Conservation (phyloP, 306 rosid genomes). For the Cotoneaster glaucophyllus region DNA sequence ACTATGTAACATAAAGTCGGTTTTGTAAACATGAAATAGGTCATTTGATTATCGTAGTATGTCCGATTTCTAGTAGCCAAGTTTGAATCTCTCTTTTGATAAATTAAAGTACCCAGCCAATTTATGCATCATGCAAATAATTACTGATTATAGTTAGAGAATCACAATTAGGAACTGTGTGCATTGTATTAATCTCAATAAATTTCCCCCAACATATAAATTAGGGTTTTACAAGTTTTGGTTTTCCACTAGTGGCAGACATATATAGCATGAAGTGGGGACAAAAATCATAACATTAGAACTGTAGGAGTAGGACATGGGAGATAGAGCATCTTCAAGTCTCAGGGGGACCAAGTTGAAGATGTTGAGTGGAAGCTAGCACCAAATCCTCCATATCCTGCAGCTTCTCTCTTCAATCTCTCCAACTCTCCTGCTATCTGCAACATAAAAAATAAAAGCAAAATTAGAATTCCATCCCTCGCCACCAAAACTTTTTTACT, state of each 20-base stretch:
- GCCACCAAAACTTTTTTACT: not conserved
- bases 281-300: conserved; percentile 15
- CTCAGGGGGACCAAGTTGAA: conserved; percentile 57
- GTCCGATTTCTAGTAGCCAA: not conserved
- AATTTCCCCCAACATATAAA: conserved; percentile 17
- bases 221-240: conserved; percentile 51
- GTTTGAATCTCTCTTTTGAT: not conserved
- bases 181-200: conserved; percentile 35
- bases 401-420: conserved; percentile 45
- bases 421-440: conserved; percentile 70
- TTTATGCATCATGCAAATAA: not conserved
- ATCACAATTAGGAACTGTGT: conserved; percentile 2
- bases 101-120: not conserved
- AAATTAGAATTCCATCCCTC: not conserved
- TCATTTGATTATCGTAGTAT: not conserved
- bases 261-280: conserved; percentile 32
- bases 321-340: conserved; percentile 39
- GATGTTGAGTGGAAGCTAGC: conserved; percentile 46
- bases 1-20: not conserved
- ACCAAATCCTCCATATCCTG: conserved; percentile 53
- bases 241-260: conserved; percentile 28
- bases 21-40: not conserved
- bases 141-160: not conserved
- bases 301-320: not conserved
- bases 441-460: conserved; percentile 7